Conservation (phyloP, 768 basidiomycete species). For the Pilatotrama ljubarskyi region DNA sequence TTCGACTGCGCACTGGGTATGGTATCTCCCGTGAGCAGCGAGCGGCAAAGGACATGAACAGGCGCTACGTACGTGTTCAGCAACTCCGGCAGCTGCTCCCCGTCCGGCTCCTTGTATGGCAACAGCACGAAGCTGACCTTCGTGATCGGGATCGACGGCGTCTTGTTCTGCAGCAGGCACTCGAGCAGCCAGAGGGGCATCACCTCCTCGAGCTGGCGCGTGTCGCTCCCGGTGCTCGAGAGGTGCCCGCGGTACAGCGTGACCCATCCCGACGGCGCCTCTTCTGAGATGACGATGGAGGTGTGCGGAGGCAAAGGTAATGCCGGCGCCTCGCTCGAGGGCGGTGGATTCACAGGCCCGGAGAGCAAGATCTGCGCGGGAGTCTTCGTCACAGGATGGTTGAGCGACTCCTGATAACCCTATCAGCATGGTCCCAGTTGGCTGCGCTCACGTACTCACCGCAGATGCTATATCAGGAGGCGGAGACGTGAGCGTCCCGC, state of each 20-base stretch:
- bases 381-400: constrained; percentile 40
- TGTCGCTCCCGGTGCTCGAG: constrained; percentile 54
- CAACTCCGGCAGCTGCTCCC: constrained; percentile 72
- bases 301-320: constrained; percentile 59
- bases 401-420: constrained; percentile 17
- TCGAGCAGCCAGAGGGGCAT: constrained; percentile 91
- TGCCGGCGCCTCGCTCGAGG: constrained; percentile 70
- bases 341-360: constrained; percentile 62
- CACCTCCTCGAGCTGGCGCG: constrained; percentile 61
- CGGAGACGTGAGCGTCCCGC: constrained; percentile 9
- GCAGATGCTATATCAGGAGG: constrained; percentile 20
- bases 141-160: constrained; percentile 48
- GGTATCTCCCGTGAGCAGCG: not conserved
- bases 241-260: constrained; percentile 77
- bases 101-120: constrained; percentile 65
- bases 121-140: constrained; percentile 91
- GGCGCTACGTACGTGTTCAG: constrained; percentile 71
- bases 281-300: constrained; percentile 78
- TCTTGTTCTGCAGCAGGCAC: constrained; percentile 73
- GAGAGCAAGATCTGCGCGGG: constrained; percentile 57
- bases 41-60: not conserved
- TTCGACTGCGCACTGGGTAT: constrained; percentile 69
- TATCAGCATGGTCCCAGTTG: not conserved
- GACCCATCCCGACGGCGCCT: constrained; percentile 70
- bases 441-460: constrained; percentile 26